Evolutionary conservation across 208 protist genomes (phyloP).

Genomic region (Leishmania mexicana): DNA sequence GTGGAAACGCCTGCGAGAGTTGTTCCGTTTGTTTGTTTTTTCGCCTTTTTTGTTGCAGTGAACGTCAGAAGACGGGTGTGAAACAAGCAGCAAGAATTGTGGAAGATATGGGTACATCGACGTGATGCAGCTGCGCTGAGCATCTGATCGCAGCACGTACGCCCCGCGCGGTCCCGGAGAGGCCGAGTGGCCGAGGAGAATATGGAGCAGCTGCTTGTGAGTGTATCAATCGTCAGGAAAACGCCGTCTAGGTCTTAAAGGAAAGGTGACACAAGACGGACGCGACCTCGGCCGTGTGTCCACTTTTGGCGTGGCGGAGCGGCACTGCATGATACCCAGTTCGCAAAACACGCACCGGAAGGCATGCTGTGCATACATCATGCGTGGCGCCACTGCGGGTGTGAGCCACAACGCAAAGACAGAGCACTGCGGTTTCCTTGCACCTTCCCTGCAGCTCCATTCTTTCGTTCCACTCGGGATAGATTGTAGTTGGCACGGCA

Average conservation of each 20-base stretch:
- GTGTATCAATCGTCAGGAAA: background rate
- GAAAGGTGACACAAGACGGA: constrained; percentile 35
- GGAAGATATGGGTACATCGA: background rate
- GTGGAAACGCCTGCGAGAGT: background rate
- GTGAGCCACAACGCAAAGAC: constrained; percentile 35
- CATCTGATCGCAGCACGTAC: background rate
- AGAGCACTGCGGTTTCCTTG: constrained; percentile 49
- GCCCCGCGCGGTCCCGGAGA: background rate
- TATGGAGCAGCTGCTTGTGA: background rate
- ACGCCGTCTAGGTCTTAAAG: background rate
- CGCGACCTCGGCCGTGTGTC: constrained; percentile 25
- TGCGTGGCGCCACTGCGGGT: constrained; percentile 27
- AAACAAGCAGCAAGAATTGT: background rate
- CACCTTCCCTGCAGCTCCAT: constrained; percentile 31
- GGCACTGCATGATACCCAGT: constrained; percentile 54
- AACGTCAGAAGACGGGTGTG: background rate
- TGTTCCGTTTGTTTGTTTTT: background rate
- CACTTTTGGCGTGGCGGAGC: constrained; percentile 36
- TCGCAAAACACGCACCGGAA: constrained; percentile 48
- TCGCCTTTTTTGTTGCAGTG: background rate
- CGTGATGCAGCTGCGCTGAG: background rate
- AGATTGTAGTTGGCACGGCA: constrained; percentile 48
- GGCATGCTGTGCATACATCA: constrained; percentile 40
- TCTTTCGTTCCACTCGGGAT: constrained; percentile 61
- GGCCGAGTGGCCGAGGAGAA: background rate